A percentile compares a stretch with the other conserved stretches of the same genome.
Conservation (phyloP, 2,329 filamentous ascomycete genomes). For the Ophiostoma sp. region DNA sequence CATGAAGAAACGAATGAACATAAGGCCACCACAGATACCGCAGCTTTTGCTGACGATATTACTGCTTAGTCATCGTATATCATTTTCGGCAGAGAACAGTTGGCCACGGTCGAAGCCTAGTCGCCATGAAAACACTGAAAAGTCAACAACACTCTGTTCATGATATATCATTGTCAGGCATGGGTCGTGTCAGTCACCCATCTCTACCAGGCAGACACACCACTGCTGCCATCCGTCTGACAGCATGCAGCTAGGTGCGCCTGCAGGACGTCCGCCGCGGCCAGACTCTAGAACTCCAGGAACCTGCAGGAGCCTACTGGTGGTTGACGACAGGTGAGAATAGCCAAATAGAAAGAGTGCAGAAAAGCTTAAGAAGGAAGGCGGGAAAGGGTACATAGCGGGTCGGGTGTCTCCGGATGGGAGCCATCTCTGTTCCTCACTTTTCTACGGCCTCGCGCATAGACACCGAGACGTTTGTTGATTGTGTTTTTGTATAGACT, state of each 20-base stretch:
- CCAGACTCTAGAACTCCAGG: not conserved
- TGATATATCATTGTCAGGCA: not conserved
- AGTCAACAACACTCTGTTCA: not conserved
- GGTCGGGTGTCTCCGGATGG: not conserved
- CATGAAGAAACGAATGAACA: not conserved
- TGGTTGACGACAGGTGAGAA: not conserved
- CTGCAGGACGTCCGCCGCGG: not conserved
- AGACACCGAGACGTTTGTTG: not conserved
- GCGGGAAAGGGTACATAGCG: not conserved
- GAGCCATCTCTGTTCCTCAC: no score
- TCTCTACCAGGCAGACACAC: not conserved
- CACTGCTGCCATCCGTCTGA: not conserved
- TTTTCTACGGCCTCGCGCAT: no score
- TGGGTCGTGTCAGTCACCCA: not conserved
- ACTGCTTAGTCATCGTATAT: not conserved
- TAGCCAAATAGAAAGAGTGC: not conserved
- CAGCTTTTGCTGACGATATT: not conserved
- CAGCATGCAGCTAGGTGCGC: not conserved
- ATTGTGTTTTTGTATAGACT: not conserved
- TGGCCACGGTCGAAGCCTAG: not conserved
- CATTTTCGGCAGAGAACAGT: not conserved
- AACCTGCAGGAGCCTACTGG: not conserved
- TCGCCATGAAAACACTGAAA: not conserved
- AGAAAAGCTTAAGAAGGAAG: not conserved
- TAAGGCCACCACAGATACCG: not conserved